Conservation (phyloP, 2,329 filamentous ascomycete genomes). For the Exophiala dermatitidis region DNA sequence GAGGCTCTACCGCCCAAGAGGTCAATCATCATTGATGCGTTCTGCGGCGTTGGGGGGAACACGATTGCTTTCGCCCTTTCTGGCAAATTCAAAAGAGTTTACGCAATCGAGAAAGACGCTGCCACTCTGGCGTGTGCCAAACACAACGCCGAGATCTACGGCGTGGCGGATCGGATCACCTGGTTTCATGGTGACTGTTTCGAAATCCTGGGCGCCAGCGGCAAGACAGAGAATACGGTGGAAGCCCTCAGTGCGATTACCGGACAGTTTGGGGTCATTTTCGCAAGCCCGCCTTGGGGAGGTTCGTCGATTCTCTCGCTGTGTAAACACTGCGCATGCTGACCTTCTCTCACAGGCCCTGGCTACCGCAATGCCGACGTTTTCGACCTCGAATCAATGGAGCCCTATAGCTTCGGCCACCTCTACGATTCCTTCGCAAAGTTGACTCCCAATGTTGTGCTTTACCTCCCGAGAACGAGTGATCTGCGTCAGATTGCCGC, state of each 20-base stretch:
- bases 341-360: constrained; percentile 42
- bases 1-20: constrained; percentile 49
- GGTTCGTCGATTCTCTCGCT: constrained; percentile 38
- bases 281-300: constrained; percentile 68
- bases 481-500: constrained; percentile 70
- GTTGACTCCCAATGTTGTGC: constrained; percentile 50
- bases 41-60: constrained; percentile 88
- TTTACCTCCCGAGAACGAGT: constrained; percentile 81
- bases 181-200: constrained; percentile 89
- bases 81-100: constrained; percentile 70
- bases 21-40: constrained; percentile 72
- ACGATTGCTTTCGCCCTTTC: constrained; percentile 86
- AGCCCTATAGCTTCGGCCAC: constrained; percentile 67
- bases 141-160: constrained; percentile 82
- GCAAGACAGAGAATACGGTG: constrained; percentile 12
- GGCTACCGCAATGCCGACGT: constrained; percentile 59
- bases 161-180: constrained; percentile 66
- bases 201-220: constrained; percentile 51
- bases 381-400: constrained; percentile 79
- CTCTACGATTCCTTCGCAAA: constrained; percentile 56
- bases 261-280: constrained; percentile 52
- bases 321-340: neutral
- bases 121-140: constrained; percentile 81
- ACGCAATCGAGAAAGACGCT: constrained; percentile 80
- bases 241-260: constrained; percentile 42